A percentile compares a stretch with the other conserved stretches of the same genome.
phyloP scores from a whole-genome alignment of 345 rosid species.

The Cochlearia excelsa region DNA sequence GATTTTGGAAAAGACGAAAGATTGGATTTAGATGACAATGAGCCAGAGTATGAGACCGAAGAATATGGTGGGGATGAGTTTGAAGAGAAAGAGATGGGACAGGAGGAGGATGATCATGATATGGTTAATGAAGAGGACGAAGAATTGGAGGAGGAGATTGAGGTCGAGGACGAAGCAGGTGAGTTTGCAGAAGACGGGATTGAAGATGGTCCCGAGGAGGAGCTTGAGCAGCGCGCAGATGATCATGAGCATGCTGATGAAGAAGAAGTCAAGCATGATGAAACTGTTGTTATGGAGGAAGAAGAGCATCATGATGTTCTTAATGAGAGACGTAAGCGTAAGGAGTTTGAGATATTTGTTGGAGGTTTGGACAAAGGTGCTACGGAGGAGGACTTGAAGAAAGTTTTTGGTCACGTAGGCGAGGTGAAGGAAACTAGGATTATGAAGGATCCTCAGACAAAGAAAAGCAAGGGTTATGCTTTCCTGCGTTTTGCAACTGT shows the following conservation, averaged over 20 bases:
- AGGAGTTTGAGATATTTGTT: slow-evolving; percentile 95
- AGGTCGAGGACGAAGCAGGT: slow-evolving; percentile 60
- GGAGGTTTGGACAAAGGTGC: slow-evolving; percentile 92
- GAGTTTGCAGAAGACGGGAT: slow-evolving; percentile 53
- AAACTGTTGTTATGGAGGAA: slow-evolving; percentile 33
- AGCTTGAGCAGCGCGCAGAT: slow-evolving; percentile 49
- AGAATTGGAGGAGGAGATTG: slow-evolving; percentile 57
- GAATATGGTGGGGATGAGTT: slow-evolving; percentile 56
- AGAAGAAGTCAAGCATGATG: slow-evolving; percentile 49
- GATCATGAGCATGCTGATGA: slow-evolving; percentile 41
- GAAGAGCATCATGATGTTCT: slow-evolving; percentile 65
- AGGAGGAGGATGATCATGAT: slow-evolving; percentile 54
- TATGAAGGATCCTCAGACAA: slow-evolving; percentile 86
- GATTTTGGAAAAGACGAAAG: slow-evolving; percentile 73
- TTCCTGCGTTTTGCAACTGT: slow-evolving; percentile 88
- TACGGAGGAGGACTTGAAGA: slow-evolving; percentile 74
- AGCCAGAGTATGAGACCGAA: slow-evolving; percentile 63
- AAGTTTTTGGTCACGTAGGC: slow-evolving; percentile 74
- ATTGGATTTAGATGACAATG: slow-evolving; percentile 80
- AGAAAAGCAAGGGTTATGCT: slow-evolving; percentile 94
- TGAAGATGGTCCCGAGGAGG: slow-evolving; percentile 62
- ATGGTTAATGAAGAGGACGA: slow-evolving; percentile 58
- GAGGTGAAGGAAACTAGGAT: slow-evolving; percentile 83
- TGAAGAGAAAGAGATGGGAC: slow-evolving; percentile 77
- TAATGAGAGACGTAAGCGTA: slow-evolving; percentile 86